phyloP scores from a whole-genome alignment of 352 stramenopile species.

The Aphanomyces euteiches region DNA sequence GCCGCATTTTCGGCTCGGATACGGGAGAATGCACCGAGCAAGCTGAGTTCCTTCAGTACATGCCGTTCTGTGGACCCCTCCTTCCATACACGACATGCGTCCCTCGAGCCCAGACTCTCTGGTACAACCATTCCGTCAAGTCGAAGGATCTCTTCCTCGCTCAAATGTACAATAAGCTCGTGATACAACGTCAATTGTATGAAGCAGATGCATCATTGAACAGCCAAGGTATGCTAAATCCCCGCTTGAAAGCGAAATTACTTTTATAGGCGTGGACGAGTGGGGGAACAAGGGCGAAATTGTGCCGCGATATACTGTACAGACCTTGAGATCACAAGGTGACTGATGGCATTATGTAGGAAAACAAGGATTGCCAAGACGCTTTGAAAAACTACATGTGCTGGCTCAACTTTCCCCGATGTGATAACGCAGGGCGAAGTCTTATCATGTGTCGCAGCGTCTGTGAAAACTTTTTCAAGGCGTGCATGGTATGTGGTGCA shows the following conservation, averaged over 20 bases:
- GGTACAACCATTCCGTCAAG: conserved; percentile 73
- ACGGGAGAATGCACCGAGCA: conserved; percentile 59
- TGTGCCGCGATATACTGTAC: conserved; percentile 59
- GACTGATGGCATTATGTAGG: conserved; percentile 19
- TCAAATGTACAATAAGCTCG: conserved; percentile 64
- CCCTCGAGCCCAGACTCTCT: conserved; percentile 63
- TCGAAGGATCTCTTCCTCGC: conserved; percentile 65
- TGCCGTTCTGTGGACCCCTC: conserved; percentile 67
- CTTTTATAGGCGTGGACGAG: conserved; percentile 47
- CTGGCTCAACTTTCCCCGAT: conserved; percentile 90
- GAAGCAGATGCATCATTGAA: conserved; percentile 64
- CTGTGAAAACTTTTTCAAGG: conserved; percentile 89
- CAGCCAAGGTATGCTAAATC: conserved; percentile 37
- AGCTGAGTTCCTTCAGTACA: conserved; percentile 57
- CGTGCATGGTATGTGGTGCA: conserved; percentile 43
- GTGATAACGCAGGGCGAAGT: conserved; percentile 73
- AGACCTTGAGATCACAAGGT: neutral
- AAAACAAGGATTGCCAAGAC: conserved; percentile 86
- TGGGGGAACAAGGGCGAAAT: conserved; percentile 55
- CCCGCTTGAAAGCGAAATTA: neutral
- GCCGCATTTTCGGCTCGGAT: conserved; percentile 52
- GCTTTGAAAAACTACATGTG: conserved; percentile 89
- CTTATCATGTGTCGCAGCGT: conserved; percentile 84
- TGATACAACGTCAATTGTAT: conserved; percentile 52
- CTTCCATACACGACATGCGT: conserved; percentile 72